phyloP scores from a whole-genome alignment of 495 filamentous ascomycete species.

The Penicillium pulvis region DNA sequence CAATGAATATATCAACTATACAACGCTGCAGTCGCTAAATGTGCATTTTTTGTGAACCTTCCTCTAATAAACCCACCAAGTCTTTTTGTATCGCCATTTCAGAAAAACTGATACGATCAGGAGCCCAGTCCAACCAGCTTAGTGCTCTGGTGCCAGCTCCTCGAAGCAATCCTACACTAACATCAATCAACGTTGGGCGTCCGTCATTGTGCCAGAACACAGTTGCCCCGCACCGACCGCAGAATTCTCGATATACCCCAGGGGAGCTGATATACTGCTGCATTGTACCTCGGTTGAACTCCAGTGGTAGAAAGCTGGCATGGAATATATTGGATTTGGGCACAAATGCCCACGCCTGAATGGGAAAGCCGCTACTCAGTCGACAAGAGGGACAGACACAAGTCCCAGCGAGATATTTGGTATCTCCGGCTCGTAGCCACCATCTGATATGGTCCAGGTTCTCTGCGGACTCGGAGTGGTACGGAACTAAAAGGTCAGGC shows the following conservation, averaged over 20 bases:
- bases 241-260: constrained; percentile 63
- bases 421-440: constrained; percentile 49
- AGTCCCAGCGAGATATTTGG: constrained; percentile 64
- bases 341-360: constrained; percentile 69
- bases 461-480: constrained; percentile 34
- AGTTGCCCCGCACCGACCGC: constrained; percentile 62
- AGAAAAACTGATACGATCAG: constrained; percentile 59
- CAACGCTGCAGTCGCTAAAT: not conserved
- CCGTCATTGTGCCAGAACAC: constrained; percentile 64
- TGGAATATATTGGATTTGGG: constrained; percentile 62
- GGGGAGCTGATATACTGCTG: constrained; percentile 55
- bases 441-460: constrained; percentile 52
- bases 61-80: constrained; percentile 37
- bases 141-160: constrained; percentile 57
- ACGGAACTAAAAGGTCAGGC: constrained; percentile 56
- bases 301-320: constrained; percentile 33
- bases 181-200: constrained; percentile 63
- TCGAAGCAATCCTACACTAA: constrained; percentile 62
- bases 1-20: not conserved
- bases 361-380: constrained; percentile 62
- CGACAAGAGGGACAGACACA: constrained; percentile 68
- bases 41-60: constrained; percentile 8
- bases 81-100: constrained; percentile 55
- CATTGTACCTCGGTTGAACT: constrained; percentile 52
- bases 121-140: constrained; percentile 63